phyloP scores from a whole-genome alignment of 2,329 filamentous ascomycete species.

The Colletotrichum sp. region DNA sequence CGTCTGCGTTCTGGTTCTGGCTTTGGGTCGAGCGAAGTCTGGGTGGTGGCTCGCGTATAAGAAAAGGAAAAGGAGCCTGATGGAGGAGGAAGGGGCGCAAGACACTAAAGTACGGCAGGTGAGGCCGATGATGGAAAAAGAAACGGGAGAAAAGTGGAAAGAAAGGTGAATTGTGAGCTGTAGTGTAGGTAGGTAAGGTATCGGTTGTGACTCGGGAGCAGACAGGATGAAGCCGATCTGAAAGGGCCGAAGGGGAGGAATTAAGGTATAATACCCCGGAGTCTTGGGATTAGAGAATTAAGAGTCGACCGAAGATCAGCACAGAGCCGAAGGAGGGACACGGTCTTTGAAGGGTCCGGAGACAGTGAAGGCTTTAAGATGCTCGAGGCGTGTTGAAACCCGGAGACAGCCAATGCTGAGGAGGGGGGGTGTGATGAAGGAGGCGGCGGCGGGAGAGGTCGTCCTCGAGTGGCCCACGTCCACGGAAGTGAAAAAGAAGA shows the following conservation, averaged over 20 bases:
- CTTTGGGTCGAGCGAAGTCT: not conserved
- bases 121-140: not conserved
- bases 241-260: not conserved
- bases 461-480: not conserved
- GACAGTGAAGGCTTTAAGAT: constrained; percentile 15
- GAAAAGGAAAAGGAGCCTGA: not conserved
- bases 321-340: constrained; percentile 7
- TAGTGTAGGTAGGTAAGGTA: not conserved
- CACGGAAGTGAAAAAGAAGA: not conserved
- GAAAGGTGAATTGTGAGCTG: not conserved
- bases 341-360: constrained; percentile 2
- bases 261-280: not conserved
- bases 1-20: not conserved
- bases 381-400: constrained; percentile 1
- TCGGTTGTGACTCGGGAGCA: not conserved
- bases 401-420: not conserved
- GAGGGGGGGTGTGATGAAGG: not conserved
- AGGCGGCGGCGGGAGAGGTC: not conserved
- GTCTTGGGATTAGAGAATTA: not conserved
- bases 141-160: not conserved
- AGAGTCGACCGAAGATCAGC: constrained; percentile 13
- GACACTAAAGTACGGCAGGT: not conserved
- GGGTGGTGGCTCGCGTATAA: not conserved
- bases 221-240: constrained; percentile 3
- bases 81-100: not conserved